Base-by-base conservation (phyloP, 768 basidiomycete genomes). In the Clitopilus hobsonii region DNA sequence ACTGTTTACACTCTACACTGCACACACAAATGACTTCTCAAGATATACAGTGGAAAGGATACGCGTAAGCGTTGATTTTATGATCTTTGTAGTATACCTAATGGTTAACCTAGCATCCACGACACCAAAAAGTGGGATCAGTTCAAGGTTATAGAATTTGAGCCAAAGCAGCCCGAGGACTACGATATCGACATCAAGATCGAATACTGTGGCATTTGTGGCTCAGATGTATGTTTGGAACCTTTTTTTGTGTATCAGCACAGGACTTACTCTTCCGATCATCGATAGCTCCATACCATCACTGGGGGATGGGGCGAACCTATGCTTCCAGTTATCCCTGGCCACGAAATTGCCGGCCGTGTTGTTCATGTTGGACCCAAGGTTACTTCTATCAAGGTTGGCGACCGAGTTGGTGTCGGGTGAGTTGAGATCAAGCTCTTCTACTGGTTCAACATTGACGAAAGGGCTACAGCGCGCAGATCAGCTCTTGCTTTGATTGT, bases 111-210 rank as follows among this genome's bases (percentile, higher is more conserved):
- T 52, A 73, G 72, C 38, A 55, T 73, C 22, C 63, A 70, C 51
- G 69, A 73, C 45, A 70, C 68, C 14, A 60, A 63, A 30, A 58
- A 72, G 10, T 78, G 74, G 73, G 65, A 68, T 24, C 63, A 76
- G 29, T 75, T 79, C 52, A 59, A 77, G 49, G 61, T 80, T 23
- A 73, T 73, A 38, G 69, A 74, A 14, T 81, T 80, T 67, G 61
- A 78, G 60, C 82, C 83, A 14, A 86, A 86, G 68, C 65, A 64
- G 6, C 73, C 73, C 56, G 73, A 72, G 3, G 76, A 81, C 23
- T 71, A 77, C 57, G 84, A 87, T 60, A 70, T 86, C 51, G 83
- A 85, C 52, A 75, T 82, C 55, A 71, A 75, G 51, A 78, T 81
- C 55, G 75, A 76, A 20, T 78, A 71, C 59, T 81, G 72, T 56